These are phyloP conservation scores for Lyophyllum atratum DNA, from an alignment of 768 basidiomycete genomes.

Conservation along the genomic window DNA sequence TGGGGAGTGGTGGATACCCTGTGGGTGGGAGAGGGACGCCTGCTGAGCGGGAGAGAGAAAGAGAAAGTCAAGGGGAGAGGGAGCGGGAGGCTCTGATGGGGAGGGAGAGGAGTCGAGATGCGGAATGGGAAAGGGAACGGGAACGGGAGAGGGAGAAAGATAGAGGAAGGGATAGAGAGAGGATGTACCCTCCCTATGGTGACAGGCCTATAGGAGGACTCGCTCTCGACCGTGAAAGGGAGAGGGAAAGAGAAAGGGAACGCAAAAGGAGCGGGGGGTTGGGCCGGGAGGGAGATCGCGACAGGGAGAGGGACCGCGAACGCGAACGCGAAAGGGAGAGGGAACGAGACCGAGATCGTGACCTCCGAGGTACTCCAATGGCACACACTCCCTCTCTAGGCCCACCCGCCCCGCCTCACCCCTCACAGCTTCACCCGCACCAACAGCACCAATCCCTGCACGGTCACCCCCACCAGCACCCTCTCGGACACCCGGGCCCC, in stretches of 20 bases:
- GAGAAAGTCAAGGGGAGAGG: conserved; percentile 23
- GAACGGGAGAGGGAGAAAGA: not conserved
- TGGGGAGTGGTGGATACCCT: not conserved
- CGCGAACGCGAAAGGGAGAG: conserved; percentile 8
- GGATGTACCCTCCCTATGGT: conserved; percentile 4
- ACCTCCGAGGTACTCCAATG: conserved; percentile 3
- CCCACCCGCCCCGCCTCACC: conserved; percentile 1
- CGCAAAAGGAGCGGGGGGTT: not conserved
- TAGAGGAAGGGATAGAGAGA: conserved; percentile 12
- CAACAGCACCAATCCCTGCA: conserved; percentile 3
- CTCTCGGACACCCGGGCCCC: not conserved
- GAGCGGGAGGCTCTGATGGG: too few species aligned
- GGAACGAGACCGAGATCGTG: conserved; percentile 7
- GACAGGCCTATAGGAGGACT: not conserved
- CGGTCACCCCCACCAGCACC: not conserved
- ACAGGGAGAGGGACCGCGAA: not conserved
- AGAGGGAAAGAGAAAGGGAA: not conserved
- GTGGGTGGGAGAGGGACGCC: not conserved
- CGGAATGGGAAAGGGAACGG: conserved; percentile 18
- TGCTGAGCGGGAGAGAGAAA: conserved; percentile 18
- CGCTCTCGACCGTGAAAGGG: not conserved
- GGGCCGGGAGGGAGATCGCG: not conserved
- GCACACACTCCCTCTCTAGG: not conserved
- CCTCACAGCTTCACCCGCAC: conserved; percentile 1
- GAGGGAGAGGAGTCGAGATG: conserved; percentile 18